These are phyloP conservation scores for Cladosporium colombiae DNA, from an alignment of 2,329 filamentous ascomycete genomes.

Conservation along the genomic window DNA sequence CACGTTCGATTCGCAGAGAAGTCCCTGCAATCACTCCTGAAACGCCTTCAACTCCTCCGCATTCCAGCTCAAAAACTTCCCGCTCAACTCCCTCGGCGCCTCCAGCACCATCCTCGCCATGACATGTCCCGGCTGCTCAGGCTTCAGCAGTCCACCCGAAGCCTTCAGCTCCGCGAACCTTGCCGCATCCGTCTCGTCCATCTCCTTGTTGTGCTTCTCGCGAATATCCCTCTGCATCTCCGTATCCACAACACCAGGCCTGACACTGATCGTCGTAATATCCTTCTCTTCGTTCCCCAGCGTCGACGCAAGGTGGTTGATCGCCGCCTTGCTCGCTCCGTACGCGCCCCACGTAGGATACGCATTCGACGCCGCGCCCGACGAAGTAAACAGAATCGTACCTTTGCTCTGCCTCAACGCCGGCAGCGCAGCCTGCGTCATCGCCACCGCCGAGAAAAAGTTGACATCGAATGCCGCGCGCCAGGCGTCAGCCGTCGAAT, in stretches of 20 bases:
- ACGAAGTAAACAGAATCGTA: constrained; percentile 75
- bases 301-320: constrained; percentile 76
- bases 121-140: constrained; percentile 81
- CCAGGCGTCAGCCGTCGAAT: constrained; percentile 73
- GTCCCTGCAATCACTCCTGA: constrained; percentile 27
- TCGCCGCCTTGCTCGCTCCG: constrained; percentile 77
- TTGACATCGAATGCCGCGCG: constrained; percentile 76
- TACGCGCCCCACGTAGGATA: constrained; percentile 79
- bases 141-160: constrained; percentile 70
- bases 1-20: neutral
- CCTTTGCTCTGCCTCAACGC: constrained; percentile 69
- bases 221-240: constrained; percentile 86
- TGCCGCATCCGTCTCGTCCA: constrained; percentile 59
- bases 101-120: constrained; percentile 75
- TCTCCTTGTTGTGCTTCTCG: constrained; percentile 64
- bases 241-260: constrained; percentile 82
- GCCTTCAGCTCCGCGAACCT: constrained; percentile 72
- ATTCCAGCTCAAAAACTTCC: constrained; percentile 69
- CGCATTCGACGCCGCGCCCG: constrained; percentile 68
- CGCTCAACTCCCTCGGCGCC: constrained; percentile 68
- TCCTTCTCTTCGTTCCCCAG: constrained; percentile 74
- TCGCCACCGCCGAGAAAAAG: constrained; percentile 76
- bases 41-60: constrained; percentile 36
- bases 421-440: constrained; percentile 74
- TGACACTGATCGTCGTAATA: constrained; percentile 70